These are phyloP conservation scores for Kappamyces sp. DNA, from an alignment of 192 early-diverging fungal genomes.

Conservation along the genomic window DNA sequence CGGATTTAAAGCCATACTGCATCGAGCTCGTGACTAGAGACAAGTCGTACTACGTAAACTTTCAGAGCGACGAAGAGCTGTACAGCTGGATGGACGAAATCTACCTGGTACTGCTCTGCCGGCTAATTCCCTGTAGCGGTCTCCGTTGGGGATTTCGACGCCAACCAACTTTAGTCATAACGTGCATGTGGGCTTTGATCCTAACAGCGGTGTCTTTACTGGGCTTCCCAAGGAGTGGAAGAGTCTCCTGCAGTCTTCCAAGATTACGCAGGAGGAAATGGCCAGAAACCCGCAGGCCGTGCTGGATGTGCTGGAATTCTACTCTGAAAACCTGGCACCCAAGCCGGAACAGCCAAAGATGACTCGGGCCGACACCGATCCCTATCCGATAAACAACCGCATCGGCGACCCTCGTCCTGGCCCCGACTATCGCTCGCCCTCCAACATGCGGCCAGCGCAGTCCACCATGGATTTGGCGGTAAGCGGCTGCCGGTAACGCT, in stretches of 20 bases:
- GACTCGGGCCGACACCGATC: neutral
- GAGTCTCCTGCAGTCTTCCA: slow-evolving; percentile 82
- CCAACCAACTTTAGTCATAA: slow-evolving; percentile 85
- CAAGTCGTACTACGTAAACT: slow-evolving; percentile 85
- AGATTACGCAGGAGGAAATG: slow-evolving; percentile 96
- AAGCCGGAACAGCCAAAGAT: slow-evolving; percentile 25
- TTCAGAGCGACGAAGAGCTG: slow-evolving; percentile 92
- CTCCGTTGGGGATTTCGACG: slow-evolving; percentile 71
- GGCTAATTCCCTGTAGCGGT: slow-evolving; percentile 38
- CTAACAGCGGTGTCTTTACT: slow-evolving; percentile 42
- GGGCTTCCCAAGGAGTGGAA: slow-evolving; percentile 97
- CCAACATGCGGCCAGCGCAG: too few relatives aligned
- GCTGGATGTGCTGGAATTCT: slow-evolving; percentile 95
- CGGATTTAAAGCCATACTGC: slow-evolving; percentile 87
- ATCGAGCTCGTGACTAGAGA: slow-evolving; percentile 93
- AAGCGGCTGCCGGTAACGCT: too few relatives aligned
- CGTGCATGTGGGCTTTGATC: slow-evolving; percentile 63
- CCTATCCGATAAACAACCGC: slow-evolving; percentile 3
- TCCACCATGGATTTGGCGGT: too few relatives aligned
- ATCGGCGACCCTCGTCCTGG: neutral
- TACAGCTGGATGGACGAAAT: slow-evolving; percentile 99
- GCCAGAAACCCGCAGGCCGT: slow-evolving; percentile 98
- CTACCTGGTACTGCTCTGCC: slow-evolving; percentile 40
- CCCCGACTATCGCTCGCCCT: too few relatives aligned
- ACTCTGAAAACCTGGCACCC: slow-evolving; percentile 68